Evolutionary conservation across 768 basidiomycete genomes (phyloP), one percentile per base, ranked within the genome.

Genomic region (Gelatoporia subvermispora): DNA sequence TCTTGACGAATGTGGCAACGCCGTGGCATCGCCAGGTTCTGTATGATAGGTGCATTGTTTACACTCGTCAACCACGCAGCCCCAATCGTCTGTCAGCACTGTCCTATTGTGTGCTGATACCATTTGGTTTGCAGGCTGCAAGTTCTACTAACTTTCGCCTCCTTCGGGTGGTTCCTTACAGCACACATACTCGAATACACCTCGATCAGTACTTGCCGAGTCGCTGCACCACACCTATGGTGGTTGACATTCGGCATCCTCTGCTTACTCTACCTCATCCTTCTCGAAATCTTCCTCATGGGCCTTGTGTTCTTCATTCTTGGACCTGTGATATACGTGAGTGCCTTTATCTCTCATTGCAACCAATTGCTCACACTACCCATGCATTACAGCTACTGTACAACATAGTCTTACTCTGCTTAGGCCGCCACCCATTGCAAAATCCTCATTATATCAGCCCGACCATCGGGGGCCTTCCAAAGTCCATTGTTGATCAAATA

Each of bases 181-280:
- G 86, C 88, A 10, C 85, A 93, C 60, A 82, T 90, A 23, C 69
- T 92, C 47, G 76, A 82, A 52, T 92, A 90, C 59, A 85, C 85
- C 15, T 85, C 88, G 8, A 69, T 88, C 23, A 72, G 82, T 53
- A 78, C 82, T 15, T 93, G 90, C 49, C 83, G 90, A 17, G 66
- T 72, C 49, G 71, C 84, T 0, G 78, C 89, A 11, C 90, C 90
- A 8, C 85, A 90, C 55, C 68, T 92, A 28, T 93, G 89, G 89
- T 93, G 88, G 87, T 77, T 91, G 40, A 80, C 78, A 18, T 90
- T 93, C 62, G 84, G 79, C 31, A 83, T 92, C 56, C 68, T 92
- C 13, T 82, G 85, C 66, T 79, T 87, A 36, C 82, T 87, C 71
- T 93, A 92, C 60, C 58, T 91, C 47, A 81, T 85, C 73, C 65